These are phyloP conservation scores for Trichoderma koningii DNA, from an alignment of 2,329 filamentous ascomycete genomes.

Conservation along the genomic window DNA sequence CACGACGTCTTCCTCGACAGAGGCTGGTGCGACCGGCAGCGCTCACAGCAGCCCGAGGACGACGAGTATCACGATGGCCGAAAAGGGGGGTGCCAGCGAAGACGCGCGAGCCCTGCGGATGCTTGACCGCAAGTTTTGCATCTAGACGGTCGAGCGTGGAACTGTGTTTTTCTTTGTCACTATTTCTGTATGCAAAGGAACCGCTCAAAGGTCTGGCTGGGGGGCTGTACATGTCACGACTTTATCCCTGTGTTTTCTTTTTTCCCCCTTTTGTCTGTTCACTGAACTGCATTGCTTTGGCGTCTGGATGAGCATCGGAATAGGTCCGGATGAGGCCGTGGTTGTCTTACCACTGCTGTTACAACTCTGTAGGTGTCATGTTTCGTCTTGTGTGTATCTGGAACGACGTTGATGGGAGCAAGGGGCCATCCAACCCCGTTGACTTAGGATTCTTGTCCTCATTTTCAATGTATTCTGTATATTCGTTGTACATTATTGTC, in stretches of 20 bases:
- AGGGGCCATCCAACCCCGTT: not conserved
- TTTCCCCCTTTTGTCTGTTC: not conserved
- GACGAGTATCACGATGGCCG: conserved; percentile 34
- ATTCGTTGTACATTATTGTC: not conserved
- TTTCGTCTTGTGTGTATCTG: conserved; percentile 1
- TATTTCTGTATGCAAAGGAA: not conserved
- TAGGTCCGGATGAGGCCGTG: too few relatives aligned
- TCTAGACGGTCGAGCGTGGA: conserved; percentile 29
- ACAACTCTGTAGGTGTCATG: not conserved
- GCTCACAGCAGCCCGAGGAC: conserved; percentile 45
- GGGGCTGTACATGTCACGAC: conserved; percentile 9
- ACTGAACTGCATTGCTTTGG: conserved; percentile 25
- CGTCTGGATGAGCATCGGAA: conserved; percentile 12
- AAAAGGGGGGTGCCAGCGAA: conserved; percentile 55
- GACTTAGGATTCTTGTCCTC: not conserved
- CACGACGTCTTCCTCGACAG: conserved; percentile 47
- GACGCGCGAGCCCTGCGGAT: conserved; percentile 67
- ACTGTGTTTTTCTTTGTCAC: not conserved
- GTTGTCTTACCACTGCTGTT: not conserved
- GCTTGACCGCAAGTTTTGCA: conserved; percentile 60
- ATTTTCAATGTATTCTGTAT: not conserved
- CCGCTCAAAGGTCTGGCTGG: not conserved
- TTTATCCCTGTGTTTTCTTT: not conserved
- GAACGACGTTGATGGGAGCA: not conserved
- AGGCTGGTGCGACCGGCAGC: conserved; percentile 47